These are phyloP conservation scores for Puccinia horiana DNA, from an alignment of 1,284 basidiomycete species.

Conservation along the genomic window DNA sequence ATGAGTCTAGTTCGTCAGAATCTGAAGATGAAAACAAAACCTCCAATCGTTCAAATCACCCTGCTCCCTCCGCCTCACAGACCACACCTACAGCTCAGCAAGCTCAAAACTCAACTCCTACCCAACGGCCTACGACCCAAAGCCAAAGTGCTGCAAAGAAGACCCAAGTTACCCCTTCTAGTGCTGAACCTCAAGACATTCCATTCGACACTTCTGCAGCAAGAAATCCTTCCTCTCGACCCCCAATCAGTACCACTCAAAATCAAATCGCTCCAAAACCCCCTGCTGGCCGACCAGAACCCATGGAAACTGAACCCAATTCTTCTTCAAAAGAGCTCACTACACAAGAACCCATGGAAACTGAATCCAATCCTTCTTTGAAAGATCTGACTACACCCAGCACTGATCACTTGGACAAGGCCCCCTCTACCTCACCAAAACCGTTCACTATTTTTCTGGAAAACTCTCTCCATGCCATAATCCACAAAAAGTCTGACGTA, in stretches of 20 bases:
- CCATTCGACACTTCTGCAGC: neutral
- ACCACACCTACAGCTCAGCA: neutral
- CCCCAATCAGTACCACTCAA: no score
- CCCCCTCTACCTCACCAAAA: neutral
- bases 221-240: neutral
- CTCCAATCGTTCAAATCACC: neutral
- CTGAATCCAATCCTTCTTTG: no score
- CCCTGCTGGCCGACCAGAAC: no score
- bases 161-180: neutral
- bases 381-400: neutral
- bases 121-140: neutral
- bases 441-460: neutral
- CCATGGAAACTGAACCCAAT: no score
- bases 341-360: no score
- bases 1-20: no score
- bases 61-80: neutral
- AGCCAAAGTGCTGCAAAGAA: neutral
- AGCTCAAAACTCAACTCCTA: no score
- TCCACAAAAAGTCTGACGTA: neutral
- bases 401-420: neutral
- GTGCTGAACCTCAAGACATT: neutral
- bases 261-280: no score
- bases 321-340: no score
- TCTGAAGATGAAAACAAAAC: neutral
- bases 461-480: neutral